phyloP scores from a whole-genome alignment of 2,329 filamentous ascomycete genomes.

The Trichoderma breve region DNA sequence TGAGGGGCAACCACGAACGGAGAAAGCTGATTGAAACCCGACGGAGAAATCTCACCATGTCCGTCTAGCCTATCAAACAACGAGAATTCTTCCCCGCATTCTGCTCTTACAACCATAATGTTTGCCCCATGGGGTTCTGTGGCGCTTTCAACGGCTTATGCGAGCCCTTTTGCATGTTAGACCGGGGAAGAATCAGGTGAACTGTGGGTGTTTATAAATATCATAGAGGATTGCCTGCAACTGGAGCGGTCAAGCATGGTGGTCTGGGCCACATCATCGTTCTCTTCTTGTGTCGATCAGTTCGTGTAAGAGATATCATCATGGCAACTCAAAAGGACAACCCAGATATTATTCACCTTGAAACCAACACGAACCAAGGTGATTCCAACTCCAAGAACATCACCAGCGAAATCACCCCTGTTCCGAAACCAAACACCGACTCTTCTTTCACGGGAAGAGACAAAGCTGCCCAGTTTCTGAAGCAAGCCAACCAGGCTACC shows the following conservation, averaged over 20 bases:
- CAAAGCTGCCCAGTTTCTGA: conserved; percentile 50
- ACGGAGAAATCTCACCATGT: conserved; percentile 2
- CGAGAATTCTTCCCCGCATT: conserved; percentile 4
- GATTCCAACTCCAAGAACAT: background rate
- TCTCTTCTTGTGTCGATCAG: background rate
- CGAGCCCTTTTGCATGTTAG: background rate
- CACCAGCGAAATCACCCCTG: conserved; percentile 9
- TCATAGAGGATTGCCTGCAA: background rate
- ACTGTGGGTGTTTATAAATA: conserved; percentile 6
- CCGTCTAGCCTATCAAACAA: conserved; percentile 12
- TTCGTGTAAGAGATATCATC: background rate
- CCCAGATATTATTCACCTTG: conserved; percentile 17
- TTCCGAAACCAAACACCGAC: background rate
- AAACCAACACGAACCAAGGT: background rate
- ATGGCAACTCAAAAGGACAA: conserved; percentile 14
- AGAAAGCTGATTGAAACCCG: conserved; percentile 12
- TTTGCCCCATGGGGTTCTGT: conserved; percentile 7
- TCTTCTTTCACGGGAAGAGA: conserved; percentile 31
- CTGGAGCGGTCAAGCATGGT: background rate
- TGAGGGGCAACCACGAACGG: background rate
- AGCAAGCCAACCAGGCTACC: conserved; percentile 40
- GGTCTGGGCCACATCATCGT: background rate
- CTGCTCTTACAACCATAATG: background rate
- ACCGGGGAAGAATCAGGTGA: background rate
- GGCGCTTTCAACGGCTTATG: background rate